Base-by-base conservation (phyloP, 140 eudicot species). In the Ambrosia hybrid region DNA sequence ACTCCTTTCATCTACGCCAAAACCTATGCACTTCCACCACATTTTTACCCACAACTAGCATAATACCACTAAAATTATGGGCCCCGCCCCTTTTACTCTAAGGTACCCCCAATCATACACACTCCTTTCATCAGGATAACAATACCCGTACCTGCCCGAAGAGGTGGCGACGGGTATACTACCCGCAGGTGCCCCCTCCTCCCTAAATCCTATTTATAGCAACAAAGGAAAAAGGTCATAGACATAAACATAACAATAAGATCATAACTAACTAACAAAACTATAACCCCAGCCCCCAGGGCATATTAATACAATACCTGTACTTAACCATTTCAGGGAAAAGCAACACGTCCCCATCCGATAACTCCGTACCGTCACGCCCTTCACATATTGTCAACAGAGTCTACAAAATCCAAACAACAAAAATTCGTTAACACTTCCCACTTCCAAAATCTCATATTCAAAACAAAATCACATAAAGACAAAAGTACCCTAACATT, bases 251-350 rank as follows among this genome's bases (percentile, higher is more conserved):
- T 70, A 52, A 70, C 15, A 3, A 61, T 41, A 51, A 46, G 34
- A 16, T 67, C 51, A 63, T 39, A 46, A 5, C 48, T 41, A 41
- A 41, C 48, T 43, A 43, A 43, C 48, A 43, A 7, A 43, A 41
- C 1, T 43, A 43, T 9, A 43, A 49, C 62, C 36, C 5, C 6
- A 16, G 36, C 59, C 70, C 80, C 66, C 51, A 68, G 69, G 63
- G 34, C 26, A 60, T n/a, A 6, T 17, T 17, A 37, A 26, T 30
- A 30, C 14, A 43, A 66, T 79, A 93, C 99, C 96, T 84, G 84
- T 79, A 93, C 78, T 84, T 84, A 34, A 84, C 70, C 96, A 89
- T 85, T 52, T 89, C 93, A 55, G 96, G 96, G 63, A 89, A 89
- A 36, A 89, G 69, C 45, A 86, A 51, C 30, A 89, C 88, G 80